Evolutionary conservation across 805 yeast species (phyloP).

Genomic region (Isabelozyma heimii): DNA sequence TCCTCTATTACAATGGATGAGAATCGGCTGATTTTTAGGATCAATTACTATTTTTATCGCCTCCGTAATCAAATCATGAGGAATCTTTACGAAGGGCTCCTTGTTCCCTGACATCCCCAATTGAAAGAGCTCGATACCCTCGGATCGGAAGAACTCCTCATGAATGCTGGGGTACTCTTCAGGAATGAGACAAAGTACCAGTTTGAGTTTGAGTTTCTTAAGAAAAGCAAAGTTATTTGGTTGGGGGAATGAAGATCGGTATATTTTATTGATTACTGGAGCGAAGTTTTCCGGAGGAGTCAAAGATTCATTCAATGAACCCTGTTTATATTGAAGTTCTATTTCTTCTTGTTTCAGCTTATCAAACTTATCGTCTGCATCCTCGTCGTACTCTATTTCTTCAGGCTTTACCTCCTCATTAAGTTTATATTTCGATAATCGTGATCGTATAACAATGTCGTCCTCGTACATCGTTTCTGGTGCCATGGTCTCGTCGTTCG

Average conservation of each 20-base stretch:
- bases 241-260: slow-evolving; percentile 87
- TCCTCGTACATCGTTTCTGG: slow-evolving; percentile 5
- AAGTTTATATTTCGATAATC: slow-evolving; percentile 22
- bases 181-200: slow-evolving; percentile 81
- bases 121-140: slow-evolving; percentile 72
- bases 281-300: slow-evolving; percentile 91
- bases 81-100: slow-evolving; percentile 83
- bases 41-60: slow-evolving; percentile 80
- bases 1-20: slow-evolving; percentile 95
- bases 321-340: slow-evolving; percentile 12
- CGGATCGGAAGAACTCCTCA: slow-evolving; percentile 53
- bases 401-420: slow-evolving; percentile 13
- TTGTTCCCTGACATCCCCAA: slow-evolving; percentile 95
- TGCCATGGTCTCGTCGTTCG: not conserved
- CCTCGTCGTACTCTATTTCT: slow-evolving; percentile 33
- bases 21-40: slow-evolving; percentile 85
- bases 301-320: slow-evolving; percentile 15
- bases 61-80: slow-evolving; percentile 63
- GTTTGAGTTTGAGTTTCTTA: slow-evolving; percentile 57
- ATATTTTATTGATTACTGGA: slow-evolving; percentile 69
- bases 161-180: slow-evolving; percentile 88
- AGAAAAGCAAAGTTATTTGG: slow-evolving; percentile 77
- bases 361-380: slow-evolving; percentile 40
- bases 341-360: slow-evolving; percentile 17
- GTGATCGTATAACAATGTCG: slow-evolving; percentile 31